These are phyloP conservation scores for Pneumocystis sp. DNA, from an alignment of 1,139 yeast genomes.

Conservation along the genomic window DNA sequence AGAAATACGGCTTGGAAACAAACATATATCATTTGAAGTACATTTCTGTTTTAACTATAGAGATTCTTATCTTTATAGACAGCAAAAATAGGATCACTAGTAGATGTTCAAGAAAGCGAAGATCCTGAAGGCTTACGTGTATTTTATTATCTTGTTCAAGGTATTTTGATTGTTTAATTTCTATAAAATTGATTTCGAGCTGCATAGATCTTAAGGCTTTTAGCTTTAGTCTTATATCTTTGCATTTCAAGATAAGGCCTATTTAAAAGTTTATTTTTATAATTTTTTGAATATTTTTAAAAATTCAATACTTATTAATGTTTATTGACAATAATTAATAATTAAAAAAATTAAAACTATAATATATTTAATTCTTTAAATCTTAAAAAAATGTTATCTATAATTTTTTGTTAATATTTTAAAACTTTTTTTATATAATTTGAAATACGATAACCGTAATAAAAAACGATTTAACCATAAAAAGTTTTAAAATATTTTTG, in stretches of 20 bases:
- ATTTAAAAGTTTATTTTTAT: neutral
- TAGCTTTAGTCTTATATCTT: conserved; percentile 30
- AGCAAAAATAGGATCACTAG: conserved; percentile 29
- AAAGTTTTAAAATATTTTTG: neutral
- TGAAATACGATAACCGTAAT: too few relatives aligned
- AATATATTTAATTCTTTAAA: too few relatives aligned
- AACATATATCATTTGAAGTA: conserved; percentile 27
- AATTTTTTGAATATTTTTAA: neutral
- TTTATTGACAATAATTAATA: neutral
- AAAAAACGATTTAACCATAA: too few relatives aligned
- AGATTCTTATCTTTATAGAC: conserved; percentile 19
- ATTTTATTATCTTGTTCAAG: conserved; percentile 31
- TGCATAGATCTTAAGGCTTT: conserved; percentile 29
- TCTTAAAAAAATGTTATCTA: too few relatives aligned
- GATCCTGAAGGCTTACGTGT: conserved; percentile 29
- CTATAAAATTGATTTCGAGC: neutral
- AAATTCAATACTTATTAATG: neutral
- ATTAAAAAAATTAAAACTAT: neutral
- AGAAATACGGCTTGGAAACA: conserved; percentile 29
- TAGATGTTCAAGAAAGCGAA: conserved; percentile 34
- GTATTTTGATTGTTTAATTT: neutral
- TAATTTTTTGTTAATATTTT: too few relatives aligned
- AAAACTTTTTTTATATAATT: too few relatives aligned
- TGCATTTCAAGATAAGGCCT: conserved; percentile 29
- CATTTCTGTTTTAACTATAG: neutral